These are phyloP conservation scores for Globisporangium canariense DNA, from an alignment of 352 stramenopile species.

Conservation along the genomic window DNA sequence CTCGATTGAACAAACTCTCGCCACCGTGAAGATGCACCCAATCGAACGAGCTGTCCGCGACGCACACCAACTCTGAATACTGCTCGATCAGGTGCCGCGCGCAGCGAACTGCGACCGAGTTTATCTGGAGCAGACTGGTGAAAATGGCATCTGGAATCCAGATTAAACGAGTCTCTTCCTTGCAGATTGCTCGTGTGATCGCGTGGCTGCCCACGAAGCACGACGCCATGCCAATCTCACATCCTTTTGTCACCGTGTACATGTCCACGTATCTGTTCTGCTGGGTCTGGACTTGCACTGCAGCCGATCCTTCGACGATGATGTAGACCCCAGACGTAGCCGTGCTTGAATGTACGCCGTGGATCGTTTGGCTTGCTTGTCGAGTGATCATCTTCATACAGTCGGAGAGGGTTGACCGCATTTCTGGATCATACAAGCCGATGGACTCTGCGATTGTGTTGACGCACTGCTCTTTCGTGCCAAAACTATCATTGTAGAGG, in stretches of 20 bases:
- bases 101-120: slow-evolving; percentile 46
- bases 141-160: slow-evolving; percentile 60
- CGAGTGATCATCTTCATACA: slow-evolving; percentile 34
- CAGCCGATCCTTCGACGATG: slow-evolving; percentile 53
- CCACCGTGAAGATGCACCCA: slow-evolving; percentile 82
- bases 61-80: slow-evolving; percentile 66
- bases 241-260: slow-evolving; percentile 52
- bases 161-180: slow-evolving; percentile 41
- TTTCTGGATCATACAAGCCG: slow-evolving; percentile 38
- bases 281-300: slow-evolving; percentile 41
- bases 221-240: slow-evolving; percentile 62
- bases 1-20: slow-evolving; percentile 73
- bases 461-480: slow-evolving; percentile 25
- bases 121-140: slow-evolving; percentile 48
- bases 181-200: slow-evolving; percentile 42
- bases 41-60: slow-evolving; percentile 79
- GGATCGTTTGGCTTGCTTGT: slow-evolving; percentile 26
- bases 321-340: slow-evolving; percentile 41
- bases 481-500: slow-evolving; percentile 2
- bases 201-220: slow-evolving; percentile 61
- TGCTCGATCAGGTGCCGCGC: slow-evolving; percentile 65
- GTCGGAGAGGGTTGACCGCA: slow-evolving; percentile 27
- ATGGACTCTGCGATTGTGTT: slow-evolving; percentile 39
- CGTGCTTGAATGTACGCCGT: background rate
- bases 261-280: slow-evolving; percentile 42